Evolutionary conservation across 495 filamentous ascomycete genomes (phyloP), one percentile per base, ranked within the genome.

Genomic region (Elaphomyces granulatus): DNA sequence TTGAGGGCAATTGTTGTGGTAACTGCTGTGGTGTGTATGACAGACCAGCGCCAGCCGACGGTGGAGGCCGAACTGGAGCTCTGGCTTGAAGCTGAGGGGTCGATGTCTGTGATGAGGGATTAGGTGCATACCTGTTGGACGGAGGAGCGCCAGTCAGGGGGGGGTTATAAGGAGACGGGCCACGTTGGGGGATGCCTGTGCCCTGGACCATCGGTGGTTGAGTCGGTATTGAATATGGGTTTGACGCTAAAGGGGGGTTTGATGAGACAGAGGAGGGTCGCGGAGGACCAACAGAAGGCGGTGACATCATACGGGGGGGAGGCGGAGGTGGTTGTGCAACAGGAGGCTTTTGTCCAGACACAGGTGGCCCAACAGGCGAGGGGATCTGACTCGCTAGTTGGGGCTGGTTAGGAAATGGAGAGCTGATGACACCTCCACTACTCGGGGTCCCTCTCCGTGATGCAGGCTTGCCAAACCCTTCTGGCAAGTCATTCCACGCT

Each of bases 401-500:
- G 20, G 77, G 72, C 15, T 67, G 61, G 51, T 74, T 75, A 8
- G 74, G 68, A 61, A 86, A 87, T 10, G 81, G 76, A 20, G 78
- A 70, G 34, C 63, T 71, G 37, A 83, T 71, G 15, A 61, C 55
- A n/a, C 58, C 55, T 17, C 61, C 61, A 35, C 71, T 56, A 30
- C 70, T 74, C 20, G 87, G 86, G 8, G 87, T 93, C 28, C 65
- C 68, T 49, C 78, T 70, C 40, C 86, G 73, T 8, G 78, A 70
- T 8, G 70, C 64, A 31, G 79, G 65, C 54, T 87, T 92, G 20
- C 75, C 70, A 19, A 94, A 72, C 41, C 57, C 83, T 47, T 93
- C 76, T 0, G 90, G 90, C 41, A 88, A 77, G 59, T 99, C 90
- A 48, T 99, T 99, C 90, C 90, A 99, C 38, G 80, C 79, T 23